A percentile compares a stretch with the other conserved stretches of the same genome.
Conservation (phyloP, 805 yeast genomes). For the Monosporozyma yasuniensis region DNA sequence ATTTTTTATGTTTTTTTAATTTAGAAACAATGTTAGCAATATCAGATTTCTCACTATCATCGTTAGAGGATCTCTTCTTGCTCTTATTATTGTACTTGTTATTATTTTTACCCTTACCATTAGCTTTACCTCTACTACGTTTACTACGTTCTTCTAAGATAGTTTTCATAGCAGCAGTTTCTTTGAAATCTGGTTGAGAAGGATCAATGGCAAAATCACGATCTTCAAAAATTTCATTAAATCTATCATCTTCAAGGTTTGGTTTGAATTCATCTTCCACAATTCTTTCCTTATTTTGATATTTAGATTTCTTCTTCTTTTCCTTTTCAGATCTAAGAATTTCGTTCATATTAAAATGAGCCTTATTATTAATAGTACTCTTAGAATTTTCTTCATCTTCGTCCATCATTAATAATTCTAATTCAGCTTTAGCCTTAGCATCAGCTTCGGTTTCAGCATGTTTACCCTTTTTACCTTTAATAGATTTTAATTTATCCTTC, state of each 20-base stretch:
- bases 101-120: constrained; percentile 16
- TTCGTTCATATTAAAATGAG: constrained; percentile 76
- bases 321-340: constrained; percentile 65
- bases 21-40: constrained; percentile 9
- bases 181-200: constrained; percentile 79
- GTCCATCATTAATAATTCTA: constrained; percentile 44
- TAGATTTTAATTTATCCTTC: constrained; percentile 33
- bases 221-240: constrained; percentile 70
- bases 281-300: constrained; percentile 39
- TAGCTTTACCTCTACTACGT: constrained; percentile 30
- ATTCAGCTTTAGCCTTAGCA: constrained; percentile 49
- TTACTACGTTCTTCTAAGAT: constrained; percentile 68
- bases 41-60: constrained; percentile 7
- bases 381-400: constrained; percentile 43
- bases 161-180: constrained; percentile 78
- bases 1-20: constrained; percentile 2
- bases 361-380: constrained; percentile 31
- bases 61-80: constrained; percentile 1
- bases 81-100: constrained; percentile 1
- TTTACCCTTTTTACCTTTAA: constrained; percentile 18
- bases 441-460: constrained; percentile 29
- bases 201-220: constrained; percentile 95
- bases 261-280: constrained; percentile 52
- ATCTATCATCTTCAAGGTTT: constrained; percentile 77
- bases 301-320: constrained; percentile 41